Evolutionary conservation across 2,329 filamentous ascomycete genomes (phyloP).

Genomic region (Apiospora malaysiana): DNA sequence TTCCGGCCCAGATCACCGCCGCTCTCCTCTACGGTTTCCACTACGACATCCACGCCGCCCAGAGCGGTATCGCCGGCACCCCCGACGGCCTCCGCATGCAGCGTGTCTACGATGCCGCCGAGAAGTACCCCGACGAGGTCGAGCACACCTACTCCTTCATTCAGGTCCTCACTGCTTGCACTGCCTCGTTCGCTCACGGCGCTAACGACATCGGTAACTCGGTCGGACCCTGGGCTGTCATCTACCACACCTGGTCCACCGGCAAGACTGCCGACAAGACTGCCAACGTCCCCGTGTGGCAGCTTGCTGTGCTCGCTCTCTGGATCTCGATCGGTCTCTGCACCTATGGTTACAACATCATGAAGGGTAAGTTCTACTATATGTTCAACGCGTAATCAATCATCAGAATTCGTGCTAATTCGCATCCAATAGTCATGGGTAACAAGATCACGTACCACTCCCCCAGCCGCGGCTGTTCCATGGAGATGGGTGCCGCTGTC

Average conservation of each 20-base stretch:
- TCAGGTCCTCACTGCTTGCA: conserved; percentile 71
- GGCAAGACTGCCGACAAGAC: conserved; percentile 66
- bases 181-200: conserved; percentile 76
- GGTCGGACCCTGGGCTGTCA: conserved; percentile 72
- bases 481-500: conserved; percentile 82
- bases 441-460: conserved; percentile 54
- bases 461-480: conserved; percentile 60
- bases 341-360: conserved; percentile 84
- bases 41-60: conserved; percentile 83
- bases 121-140: conserved; percentile 72
- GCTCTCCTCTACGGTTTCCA: conserved; percentile 75
- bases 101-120: conserved; percentile 67
- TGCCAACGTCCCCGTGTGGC: conserved; percentile 74
- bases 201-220: conserved; percentile 80
- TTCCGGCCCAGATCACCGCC: conserved; percentile 70
- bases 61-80: conserved; percentile 72
- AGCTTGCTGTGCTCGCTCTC: conserved; percentile 72
- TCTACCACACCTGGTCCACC: conserved; percentile 71
- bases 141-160: conserved; percentile 74
- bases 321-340: conserved; percentile 71
- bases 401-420: conserved; percentile 33
- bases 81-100: conserved; percentile 76
- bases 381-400: conserved; percentile 24
- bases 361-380: conserved; percentile 64
- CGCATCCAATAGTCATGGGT: conserved; percentile 59